Base-by-base conservation (phyloP, 2,329 filamentous ascomycete genomes). In the Colletotrichum echinochloae region DNA sequence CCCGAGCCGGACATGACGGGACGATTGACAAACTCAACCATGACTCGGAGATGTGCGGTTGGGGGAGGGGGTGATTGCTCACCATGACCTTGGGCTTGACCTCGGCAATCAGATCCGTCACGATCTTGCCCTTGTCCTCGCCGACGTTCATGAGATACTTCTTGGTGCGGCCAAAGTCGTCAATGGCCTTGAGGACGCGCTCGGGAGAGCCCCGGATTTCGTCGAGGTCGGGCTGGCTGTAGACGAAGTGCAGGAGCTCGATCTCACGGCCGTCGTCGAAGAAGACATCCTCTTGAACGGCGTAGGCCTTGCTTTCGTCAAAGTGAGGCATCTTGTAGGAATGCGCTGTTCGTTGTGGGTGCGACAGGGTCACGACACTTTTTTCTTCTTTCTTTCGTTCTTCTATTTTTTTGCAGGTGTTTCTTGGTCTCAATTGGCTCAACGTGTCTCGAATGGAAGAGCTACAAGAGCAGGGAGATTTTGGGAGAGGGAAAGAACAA, bases 71-170 rank as follows among this genome's bases (percentile, higher is more conserved):
- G n/a, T n/a, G n/a, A n/a, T 5, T 8, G 41, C 65, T 77, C 65
- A 88, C 88, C 89, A 94, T 93, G 3, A 85, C 85, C 64, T 88
- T 79, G 0, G 92, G 92, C 77, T 91, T 92, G 57, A 86, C 82
- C 72, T 92, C 83, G 26, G 83, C 83, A 70, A 96, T 94, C 48
- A 95, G 79, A 37, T 92, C 85, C 11, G 86, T 86, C 1, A 95
- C 88, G 63, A 94, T 91, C 72, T 85, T 86, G 56, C 92, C 92
- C 81, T 96, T 96, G 76, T 90, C 85, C 74, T 90, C 86, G 49
- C 93, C 93, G 2, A 96, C 89, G 73, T 94, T 95, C 91, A 95
- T 95, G 61, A 95, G 86, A 73, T 91, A 92, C 77, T 91, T 92
- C 72, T 88, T 85, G 3, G 87, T 89, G 52, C 87, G 75, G 23